Evolutionary conservation across 768 basidiomycete genomes (phyloP).

Genomic region (Coprinopsis strossmayeri): DNA sequence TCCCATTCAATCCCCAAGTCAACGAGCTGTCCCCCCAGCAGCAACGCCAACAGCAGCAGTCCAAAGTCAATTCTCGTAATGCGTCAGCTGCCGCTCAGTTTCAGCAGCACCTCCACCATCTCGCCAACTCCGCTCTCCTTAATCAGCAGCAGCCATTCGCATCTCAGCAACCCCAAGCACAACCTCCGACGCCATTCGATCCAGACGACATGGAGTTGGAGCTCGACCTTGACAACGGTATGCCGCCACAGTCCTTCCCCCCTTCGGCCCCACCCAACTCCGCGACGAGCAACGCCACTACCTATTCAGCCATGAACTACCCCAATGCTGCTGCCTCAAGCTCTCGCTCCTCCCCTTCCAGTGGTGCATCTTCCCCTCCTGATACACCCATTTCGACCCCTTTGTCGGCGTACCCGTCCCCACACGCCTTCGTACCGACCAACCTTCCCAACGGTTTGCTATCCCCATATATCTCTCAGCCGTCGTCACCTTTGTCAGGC

Average conservation of each 20-base stretch:
- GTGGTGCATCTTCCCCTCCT: constrained; percentile 37
- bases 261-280: constrained; percentile 18
- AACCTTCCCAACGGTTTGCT: constrained; percentile 15
- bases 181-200: constrained; percentile 47
- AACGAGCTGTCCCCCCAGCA: constrained; percentile 20
- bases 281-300: constrained; percentile 9
- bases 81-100: constrained; percentile 7
- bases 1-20: constrained; percentile 39
- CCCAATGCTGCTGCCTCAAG: constrained; percentile 1
- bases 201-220: constrained; percentile 82
- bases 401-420: constrained; percentile 33
- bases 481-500: constrained; percentile 43
- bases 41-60: constrained; percentile 15
- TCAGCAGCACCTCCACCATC: constrained; percentile 4
- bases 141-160: constrained; percentile 9
- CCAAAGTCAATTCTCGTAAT: constrained; percentile 7
- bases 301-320: background rate
- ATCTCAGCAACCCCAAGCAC: constrained; percentile 21
- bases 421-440: constrained; percentile 23
- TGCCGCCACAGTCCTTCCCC: constrained; percentile 20
- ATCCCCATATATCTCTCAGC: constrained; percentile 34
- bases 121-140: constrained; percentile 4
- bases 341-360: constrained; percentile 34
- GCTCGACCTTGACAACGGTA: constrained; percentile 42
- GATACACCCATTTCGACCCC: constrained; percentile 49